Base-by-base conservation (phyloP, 2,329 filamentous ascomycete genomes). In the Hymenoscyphus salicellus region DNA sequence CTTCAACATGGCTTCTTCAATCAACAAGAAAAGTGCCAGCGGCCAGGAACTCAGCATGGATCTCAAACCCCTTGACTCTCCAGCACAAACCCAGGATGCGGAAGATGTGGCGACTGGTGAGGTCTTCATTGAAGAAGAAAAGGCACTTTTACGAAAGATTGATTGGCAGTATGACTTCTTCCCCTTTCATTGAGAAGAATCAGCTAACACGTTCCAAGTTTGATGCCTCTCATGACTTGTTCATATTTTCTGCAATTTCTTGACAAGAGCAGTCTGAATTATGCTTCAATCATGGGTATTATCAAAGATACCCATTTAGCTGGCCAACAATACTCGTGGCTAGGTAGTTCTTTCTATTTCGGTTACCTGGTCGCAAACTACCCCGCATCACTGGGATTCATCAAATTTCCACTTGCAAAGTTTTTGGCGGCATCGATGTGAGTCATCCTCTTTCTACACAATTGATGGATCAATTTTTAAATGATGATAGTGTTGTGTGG, bases 271-370 rank as follows among this genome's bases (percentile, higher is more conserved):
- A 82, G 79, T 0, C 69, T 83, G 14, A 80, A 77, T 38, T 85
- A 84, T 68, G 82, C 84, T 0, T 83, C 84, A 2, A 81, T 86
- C 32, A 84, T 85, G 66, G 84, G 83, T 0, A 83, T 86, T 60
- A 74, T 77, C 28, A 64, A 20, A 7, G 60, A 62, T 28, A 55
- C 61, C 2, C 43, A 66, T 58, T 76, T 85, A 1, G 77, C 78
- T 46, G 83, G 83, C 0, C 79, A 79, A 1, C 75, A 84, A 64
- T 85, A 84, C 67, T 81, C 75, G 62, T 85, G 82, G 79, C 32
- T 59, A 10, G 30, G 46, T 1, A 56, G 46, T 8, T 41, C 64
- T 14, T 70, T 71, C 41, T 70, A 68, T 55, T 66, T 76, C 43
- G 75, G 75, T 7, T 78, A 78, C 56, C 69, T 77, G 5, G 62